Base-by-base conservation (phyloP, 495 filamentous ascomycete species). In the Penicillium psychrofluorescens region DNA sequence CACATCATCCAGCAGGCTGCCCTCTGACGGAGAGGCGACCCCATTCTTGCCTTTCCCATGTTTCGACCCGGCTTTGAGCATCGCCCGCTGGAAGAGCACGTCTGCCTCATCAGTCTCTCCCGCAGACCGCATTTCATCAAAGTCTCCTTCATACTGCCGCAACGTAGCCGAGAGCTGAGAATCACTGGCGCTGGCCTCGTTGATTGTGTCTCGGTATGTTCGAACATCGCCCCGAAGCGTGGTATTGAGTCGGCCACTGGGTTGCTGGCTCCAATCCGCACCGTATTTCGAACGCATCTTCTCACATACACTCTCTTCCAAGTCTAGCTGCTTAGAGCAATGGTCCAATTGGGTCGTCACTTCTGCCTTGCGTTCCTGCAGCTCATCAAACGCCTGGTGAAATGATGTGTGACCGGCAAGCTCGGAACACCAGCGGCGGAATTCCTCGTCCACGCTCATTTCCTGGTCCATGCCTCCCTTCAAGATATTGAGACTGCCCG, bases 221-320 rank as follows among this genome's bases (percentile, higher is more conserved):
- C 82, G 75, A 40, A 96, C 81, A 59, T 98, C 94, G 38, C 79
- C 83, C 40, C 90, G 77, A 29, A 98, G 73, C 0, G 90, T 97
- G 2, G 83, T 80, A 5, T 90, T 98, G 15, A 98, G 76, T 48
- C 88, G 74, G 29, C 84, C 85, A 56, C 90, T 95, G 15, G 94
- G 94, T 54, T 97, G 92, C 60, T 98, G 92, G 13, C 87, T 95
- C 92, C 92, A 98, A 36, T 96, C 92, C 9, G 71, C 76, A 29
- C 92, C 90, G 60, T 96, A 96, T 63, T 98, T 98, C 2, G 90
- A 94, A 40, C 92, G 80, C 92, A 98, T 98, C 72, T 95, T 96
- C 66, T 98, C 92, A 61, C 92, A 98, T 6, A 97, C 90, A 43
- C 86, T 92, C 68, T 96, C 94, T 62, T 98, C 92, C 79, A 91